Conservation (phyloP, 2,329 filamentous ascomycete species). For the Fusarium sp. region DNA sequence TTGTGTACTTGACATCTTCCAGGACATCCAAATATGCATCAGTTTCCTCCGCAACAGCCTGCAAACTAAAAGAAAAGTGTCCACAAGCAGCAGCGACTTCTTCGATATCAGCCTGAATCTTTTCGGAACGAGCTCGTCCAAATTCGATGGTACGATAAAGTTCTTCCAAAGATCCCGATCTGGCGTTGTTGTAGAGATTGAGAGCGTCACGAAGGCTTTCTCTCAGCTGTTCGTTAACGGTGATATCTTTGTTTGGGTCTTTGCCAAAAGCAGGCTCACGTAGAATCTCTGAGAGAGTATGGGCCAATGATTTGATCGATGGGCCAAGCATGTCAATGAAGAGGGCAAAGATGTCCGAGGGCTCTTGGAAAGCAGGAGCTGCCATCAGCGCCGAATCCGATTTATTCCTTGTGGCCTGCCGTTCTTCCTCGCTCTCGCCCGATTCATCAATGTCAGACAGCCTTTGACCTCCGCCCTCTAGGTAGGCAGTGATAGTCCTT, state of each 20-base stretch:
- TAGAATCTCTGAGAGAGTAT: constrained; percentile 88
- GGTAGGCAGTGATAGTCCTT: constrained; percentile 48
- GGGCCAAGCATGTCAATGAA: constrained; percentile 92
- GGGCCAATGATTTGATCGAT: constrained; percentile 95
- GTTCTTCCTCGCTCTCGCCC: constrained; percentile 67
- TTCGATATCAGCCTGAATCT: constrained; percentile 91
- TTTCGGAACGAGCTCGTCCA: constrained; percentile 74
- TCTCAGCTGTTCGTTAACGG: constrained; percentile 82
- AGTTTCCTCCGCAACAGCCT: constrained; percentile 92
- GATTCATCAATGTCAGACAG: constrained; percentile 74
- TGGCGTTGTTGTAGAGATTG: constrained; percentile 79
- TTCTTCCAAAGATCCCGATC: constrained; percentile 79
- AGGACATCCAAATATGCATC: constrained; percentile 84
- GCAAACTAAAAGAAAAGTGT: constrained; percentile 92
- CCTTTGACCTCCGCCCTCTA: constrained; percentile 59
- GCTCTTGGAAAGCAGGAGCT: constrained; percentile 63
- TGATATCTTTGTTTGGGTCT: constrained; percentile 74
- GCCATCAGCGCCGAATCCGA: constrained; percentile 49
- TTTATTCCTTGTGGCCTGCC: constrained; percentile 48
- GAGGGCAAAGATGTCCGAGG: constrained; percentile 88
- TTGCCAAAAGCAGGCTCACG: constrained; percentile 86
- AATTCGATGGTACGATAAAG: constrained; percentile 86
- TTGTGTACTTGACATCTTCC: constrained; percentile 83
- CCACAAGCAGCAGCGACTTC: constrained; percentile 98
- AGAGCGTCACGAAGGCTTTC: constrained; percentile 85